Base-by-base conservation (phyloP, 2,329 filamentous ascomycete genomes). In the Penicillium expansum region DNA sequence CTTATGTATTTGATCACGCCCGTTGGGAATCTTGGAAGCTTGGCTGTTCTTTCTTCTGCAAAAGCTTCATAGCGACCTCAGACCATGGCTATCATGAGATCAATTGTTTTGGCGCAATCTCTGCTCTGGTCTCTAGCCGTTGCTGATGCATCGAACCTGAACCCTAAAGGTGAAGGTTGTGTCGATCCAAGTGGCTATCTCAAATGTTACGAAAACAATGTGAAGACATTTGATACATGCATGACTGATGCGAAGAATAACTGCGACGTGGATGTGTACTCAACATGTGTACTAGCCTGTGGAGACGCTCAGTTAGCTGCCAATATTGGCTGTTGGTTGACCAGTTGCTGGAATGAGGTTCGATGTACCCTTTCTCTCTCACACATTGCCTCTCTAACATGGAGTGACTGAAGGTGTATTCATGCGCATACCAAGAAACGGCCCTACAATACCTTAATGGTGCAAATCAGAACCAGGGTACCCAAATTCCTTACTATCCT, bases 141-240 rank as follows among this genome's bases (percentile, higher is more conserved):
- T 7, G 56, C 37, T 11, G 51, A 58, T 55, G 51, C 56, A 18
- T 39, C 56, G 32, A 58, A 58, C 32, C 35, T 55, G 37, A 58
- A 58, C 18, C 56, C 56, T n/a, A 45, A 33, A 13, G 56, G 56
- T 27, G n/a, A 58, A 13, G 56, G 56, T 16, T 58, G 56, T 47
- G 56, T 58, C 30, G 56, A 58, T 35, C 56, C 51, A 38, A 58
- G 52, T 45, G 56, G 51, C 24, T 58, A 58, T 58, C 56, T 58
- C 14, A 51, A 58, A n/a, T 58, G 56, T 35, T 58, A 58, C 29
- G n/a, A 50, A 13, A 33, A 51, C 10, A 58, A 58, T 45, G 38
- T n/a, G 16, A 39, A 58, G n/a, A 20, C 32, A 14, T 45, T 58
- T 29, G n/a, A 3, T 1, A n/a, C 14, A 7, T 52, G 50, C n/a